Base-by-base conservation (phyloP, 2,329 filamentous ascomycete genomes). In the Cercospora nicotianae region DNA sequence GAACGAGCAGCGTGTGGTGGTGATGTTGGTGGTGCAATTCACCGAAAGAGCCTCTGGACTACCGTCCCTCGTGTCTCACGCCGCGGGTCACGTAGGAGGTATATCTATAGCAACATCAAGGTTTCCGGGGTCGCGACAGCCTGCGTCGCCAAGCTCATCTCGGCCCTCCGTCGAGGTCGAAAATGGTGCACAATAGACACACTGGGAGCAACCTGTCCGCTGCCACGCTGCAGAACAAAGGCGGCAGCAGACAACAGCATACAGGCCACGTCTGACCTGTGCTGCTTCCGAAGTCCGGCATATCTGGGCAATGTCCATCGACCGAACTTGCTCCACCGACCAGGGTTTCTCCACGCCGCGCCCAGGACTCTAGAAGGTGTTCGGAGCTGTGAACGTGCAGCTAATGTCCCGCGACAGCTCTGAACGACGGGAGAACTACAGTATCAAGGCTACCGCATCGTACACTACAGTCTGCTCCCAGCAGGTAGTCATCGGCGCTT, bases 401-500 rank as follows among this genome's bases (percentile, higher is more conserved):
- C 26, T 6, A 60, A 55, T 60, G 6, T 23, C 30, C 20, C 31
- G 18, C 23, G 58, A 36, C 55, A 31, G 36, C 28, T 16, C 31
- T 59, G 5, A 16, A n/a, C 30, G 39, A 31, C 23, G 12, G 10
- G 16, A 62, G 55, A 7, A 39, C 36, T 39, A 39, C 28, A 33
- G 55, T 16, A n/a, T 13, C 6, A 61, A 36, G 28, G 30, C 84
- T 16, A 26, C 30, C 1, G 55, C 23, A 33, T 18, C 3, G 4
- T 59, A 59, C 20, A 7, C 31, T 73, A 74, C 42, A 74, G 48
- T 60, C 68, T 63, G 45, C 61, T 72, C 53, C 71, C 69, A 16
- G 31, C 65, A 20, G 69, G 58, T 42, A 75, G 74, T 76, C 74
- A 76, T 65, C 80, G 78, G 70, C 86, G 82, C 75, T 86, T 87